Evolutionary conservation across 2,329 filamentous ascomycete species (phyloP), one percentile per base, ranked within the genome.

Genomic region (Claviceps spartinae): DNA sequence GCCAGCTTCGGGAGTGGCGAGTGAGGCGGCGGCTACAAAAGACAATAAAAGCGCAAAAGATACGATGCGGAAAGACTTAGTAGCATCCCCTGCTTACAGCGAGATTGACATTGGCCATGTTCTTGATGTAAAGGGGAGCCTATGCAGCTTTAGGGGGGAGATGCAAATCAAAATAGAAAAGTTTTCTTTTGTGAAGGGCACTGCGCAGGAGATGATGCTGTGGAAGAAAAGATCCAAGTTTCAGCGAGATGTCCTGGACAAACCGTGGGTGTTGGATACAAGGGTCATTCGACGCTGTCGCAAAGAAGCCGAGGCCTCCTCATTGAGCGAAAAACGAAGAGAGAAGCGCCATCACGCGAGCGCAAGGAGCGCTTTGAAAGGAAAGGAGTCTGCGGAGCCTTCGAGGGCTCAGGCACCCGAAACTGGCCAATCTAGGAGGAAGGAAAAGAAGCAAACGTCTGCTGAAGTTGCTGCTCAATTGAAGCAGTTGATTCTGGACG

Each of bases 151-250:
- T 54, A 69, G 75, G 50, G 68, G 70, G 1, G 64, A 71, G 53
- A 73, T 64, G 57, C 77, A 81, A 60, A 67, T 83, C 55, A 72
- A 71, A 44, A 69, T 80, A 22, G 68, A 75, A 46, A 78, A 75
- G 58, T 64, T 79, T 52, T 60, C 62, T n/a, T 57, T 68, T 0
- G 52, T 84, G 4, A 62, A 60, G 24, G 71, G 73, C 45, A 84
- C 80, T 0, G 71, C 73, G 46, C 69, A 76, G 37, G 82, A 85
- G 61, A 67, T 83, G 3, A 63, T 60, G 7, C 76, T 82, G 8
- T 85, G 81, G 81, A 69, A 74, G 58, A 78, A 78, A 64, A 67
- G 73, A 45, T 56, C 62, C 18, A 63, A 63, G 34, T 82, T 84
- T 59, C 70, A 71, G 38, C 60, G 59, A 37, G 70, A 77, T 4